Evolutionary conservation across 2,329 filamentous ascomycete species (phyloP).

Genomic region (Pestalotiopsis sp.): DNA sequence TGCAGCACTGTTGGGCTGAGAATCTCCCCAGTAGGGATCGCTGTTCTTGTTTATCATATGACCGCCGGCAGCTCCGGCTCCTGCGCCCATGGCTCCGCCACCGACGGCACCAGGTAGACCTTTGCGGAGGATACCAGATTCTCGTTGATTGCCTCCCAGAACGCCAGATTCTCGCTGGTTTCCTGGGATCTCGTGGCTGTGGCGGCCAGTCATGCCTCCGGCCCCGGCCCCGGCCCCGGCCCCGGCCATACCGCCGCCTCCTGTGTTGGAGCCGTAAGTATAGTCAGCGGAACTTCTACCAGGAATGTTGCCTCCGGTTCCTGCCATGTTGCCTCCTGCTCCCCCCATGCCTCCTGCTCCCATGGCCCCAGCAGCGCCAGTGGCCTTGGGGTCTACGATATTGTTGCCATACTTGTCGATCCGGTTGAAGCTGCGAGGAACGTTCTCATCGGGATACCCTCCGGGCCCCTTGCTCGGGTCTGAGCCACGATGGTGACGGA

Average conservation of each 20-base stretch:
- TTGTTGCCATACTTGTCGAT: conserved; percentile 4
- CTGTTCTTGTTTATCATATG: conserved; percentile 17
- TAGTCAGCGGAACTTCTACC: conserved; percentile 13
- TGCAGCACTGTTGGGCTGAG: neutral
- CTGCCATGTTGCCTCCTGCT: neutral
- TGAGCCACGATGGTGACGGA: neutral
- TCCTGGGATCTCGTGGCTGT: neutral
- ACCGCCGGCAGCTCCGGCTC: neutral
- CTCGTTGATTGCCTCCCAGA: neutral
- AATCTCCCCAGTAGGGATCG: conserved; percentile 13
- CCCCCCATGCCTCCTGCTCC: neutral
- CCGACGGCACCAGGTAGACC: neutral
- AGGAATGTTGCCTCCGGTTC: conserved; percentile 1
- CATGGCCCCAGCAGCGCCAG: conserved; percentile 2
- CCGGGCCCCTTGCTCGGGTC: conserved; percentile 17
- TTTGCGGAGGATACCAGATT: neutral
- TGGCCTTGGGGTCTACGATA: neutral
- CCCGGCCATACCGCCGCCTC: neutral
- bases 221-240: neutral
- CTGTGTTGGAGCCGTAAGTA: conserved; percentile 9
- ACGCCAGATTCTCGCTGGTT: neutral
- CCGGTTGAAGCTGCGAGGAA: conserved; percentile 19
- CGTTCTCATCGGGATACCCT: conserved; percentile 19
- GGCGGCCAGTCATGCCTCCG: neutral
- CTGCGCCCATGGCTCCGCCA: neutral